Conservation (phyloP, 1,284 basidiomycete species). For the Cryptococcus jaspeensis region DNA sequence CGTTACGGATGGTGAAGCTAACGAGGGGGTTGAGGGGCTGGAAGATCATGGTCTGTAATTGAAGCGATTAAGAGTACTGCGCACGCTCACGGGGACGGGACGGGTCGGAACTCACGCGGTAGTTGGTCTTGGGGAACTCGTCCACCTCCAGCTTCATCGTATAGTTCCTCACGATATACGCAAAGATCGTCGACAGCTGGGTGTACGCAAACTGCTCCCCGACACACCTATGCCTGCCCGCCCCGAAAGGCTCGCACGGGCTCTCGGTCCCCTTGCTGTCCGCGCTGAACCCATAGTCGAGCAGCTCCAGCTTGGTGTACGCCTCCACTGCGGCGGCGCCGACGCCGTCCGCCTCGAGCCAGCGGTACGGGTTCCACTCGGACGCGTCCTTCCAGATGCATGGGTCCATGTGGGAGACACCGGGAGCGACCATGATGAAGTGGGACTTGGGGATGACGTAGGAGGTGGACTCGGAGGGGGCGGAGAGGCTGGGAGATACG, state of each 20-base stretch:
- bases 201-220: slow-evolving; percentile 81
- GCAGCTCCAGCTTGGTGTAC: slow-evolving; percentile 75
- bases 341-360: slow-evolving; percentile 75
- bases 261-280: slow-evolving; percentile 90
- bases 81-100: neutral
- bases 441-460: slow-evolving; percentile 91
- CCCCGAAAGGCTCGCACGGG: slow-evolving; percentile 93
- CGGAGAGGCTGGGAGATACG: slow-evolving; percentile 75
- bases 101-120: slow-evolving; percentile 64
- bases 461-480: slow-evolving; percentile 65
- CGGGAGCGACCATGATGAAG: slow-evolving; percentile 86
- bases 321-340: slow-evolving; percentile 71
- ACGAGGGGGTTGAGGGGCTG: slow-evolving; percentile 55
- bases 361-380: slow-evolving; percentile 78
- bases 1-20: slow-evolving; percentile 28
- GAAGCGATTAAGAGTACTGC: slow-evolving; percentile 1
- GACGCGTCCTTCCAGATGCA: slow-evolving; percentile 72
- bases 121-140: slow-evolving; percentile 78
- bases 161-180: slow-evolving; percentile 72
- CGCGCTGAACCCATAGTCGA: slow-evolving; percentile 93
- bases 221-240: slow-evolving; percentile 73
- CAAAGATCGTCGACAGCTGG: slow-evolving; percentile 82
- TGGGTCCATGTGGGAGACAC: slow-evolving; percentile 85
- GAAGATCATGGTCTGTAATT: slow-evolving; percentile 65
- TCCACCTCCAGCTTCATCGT: slow-evolving; percentile 67